phyloP scores from a whole-genome alignment of 768 basidiomycete genomes.

The Rhodotorula babjevae region DNA sequence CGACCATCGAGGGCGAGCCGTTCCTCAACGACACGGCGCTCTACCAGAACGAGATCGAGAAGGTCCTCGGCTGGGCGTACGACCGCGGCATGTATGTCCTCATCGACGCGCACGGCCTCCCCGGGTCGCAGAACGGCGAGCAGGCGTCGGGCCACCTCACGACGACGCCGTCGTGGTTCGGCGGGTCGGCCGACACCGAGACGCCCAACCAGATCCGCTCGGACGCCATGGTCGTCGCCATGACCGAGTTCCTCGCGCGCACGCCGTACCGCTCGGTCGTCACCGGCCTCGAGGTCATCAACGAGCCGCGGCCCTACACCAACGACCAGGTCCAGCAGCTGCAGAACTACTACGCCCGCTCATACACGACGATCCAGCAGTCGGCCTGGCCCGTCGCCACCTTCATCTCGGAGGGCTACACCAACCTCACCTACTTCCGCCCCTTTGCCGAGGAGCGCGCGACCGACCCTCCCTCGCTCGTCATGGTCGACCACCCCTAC shows the following conservation, averaged over 20 bases:
- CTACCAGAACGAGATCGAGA: conserved; percentile 39
- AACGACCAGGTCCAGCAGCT: conserved; percentile 34
- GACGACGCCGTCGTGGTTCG: conserved; percentile 20
- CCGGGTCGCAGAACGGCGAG: conserved; percentile 45
- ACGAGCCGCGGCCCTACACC: conserved; percentile 42
- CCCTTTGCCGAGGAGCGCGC: conserved; percentile 1
- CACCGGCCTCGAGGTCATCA: conserved; percentile 39
- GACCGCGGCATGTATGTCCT: conserved; percentile 41
- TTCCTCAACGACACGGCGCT: conserved; percentile 38
- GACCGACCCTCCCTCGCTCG: conserved; percentile 25
- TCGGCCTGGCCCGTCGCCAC: conserved; percentile 29
- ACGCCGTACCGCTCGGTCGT: conserved; percentile 43
- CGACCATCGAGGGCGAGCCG: conserved; percentile 30
- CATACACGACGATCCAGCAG: conserved; percentile 27
- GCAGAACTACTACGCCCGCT: conserved; percentile 36
- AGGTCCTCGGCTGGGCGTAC: conserved; percentile 36
- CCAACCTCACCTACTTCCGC: conserved; percentile 23
- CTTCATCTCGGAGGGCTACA: conserved; percentile 33
- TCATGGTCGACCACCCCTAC: conserved; percentile 31
- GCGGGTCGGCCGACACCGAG: conserved; percentile 11
- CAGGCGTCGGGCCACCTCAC: conserved; percentile 40
- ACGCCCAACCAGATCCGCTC: conserved; percentile 34
- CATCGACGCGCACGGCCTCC: conserved; percentile 42
- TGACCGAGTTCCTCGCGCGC: conserved; percentile 37
- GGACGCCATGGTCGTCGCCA: conserved; percentile 38